A percentile compares a stretch with the other conserved stretches of the same genome.
Evolutionary conservation across 2,329 filamentous ascomycete species (phyloP).

Genomic region (Ophiostoma triangulosporum): DNA sequence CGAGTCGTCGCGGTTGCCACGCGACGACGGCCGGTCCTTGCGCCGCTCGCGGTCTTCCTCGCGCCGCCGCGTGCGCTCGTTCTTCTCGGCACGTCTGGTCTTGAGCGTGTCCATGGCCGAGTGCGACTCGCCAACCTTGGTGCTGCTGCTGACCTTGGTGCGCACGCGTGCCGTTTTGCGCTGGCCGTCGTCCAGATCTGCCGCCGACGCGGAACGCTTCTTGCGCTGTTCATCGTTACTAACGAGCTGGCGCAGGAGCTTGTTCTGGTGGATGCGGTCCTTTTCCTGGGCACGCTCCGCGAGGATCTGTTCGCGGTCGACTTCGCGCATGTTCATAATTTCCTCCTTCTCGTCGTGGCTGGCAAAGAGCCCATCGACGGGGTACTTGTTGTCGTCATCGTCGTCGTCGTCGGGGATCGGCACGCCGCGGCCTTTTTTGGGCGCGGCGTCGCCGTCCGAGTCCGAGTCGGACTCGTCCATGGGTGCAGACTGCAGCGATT

Average conservation of each 20-base stretch:
- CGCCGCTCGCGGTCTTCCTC: conserved; percentile 49
- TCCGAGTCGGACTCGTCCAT: conserved; percentile 89
- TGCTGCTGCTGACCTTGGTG: conserved; percentile 49
- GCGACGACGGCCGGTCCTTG: conserved; percentile 31
- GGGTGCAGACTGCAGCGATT: conserved; percentile 66
- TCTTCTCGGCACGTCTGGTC: conserved; percentile 49
- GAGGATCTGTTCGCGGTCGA: conserved; percentile 80
- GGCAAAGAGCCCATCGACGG: conserved; percentile 75
- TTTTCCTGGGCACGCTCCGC: conserved; percentile 77
- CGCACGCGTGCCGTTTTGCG: conserved; percentile 63
- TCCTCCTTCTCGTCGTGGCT: conserved; percentile 59
- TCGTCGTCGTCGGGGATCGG: conserved; percentile 22
- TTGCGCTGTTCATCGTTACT: conserved; percentile 51
- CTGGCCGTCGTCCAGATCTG: conserved; percentile 64
- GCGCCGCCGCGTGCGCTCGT: conserved; percentile 48
- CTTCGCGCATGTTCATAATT: conserved; percentile 77
- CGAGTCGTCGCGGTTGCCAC: conserved; percentile 14
- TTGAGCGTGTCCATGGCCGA: conserved; percentile 60
- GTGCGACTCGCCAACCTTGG: conserved; percentile 54
- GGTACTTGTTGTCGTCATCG: conserved; percentile 56
- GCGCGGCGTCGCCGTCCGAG: conserved; percentile 40
- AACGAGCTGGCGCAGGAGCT: conserved; percentile 66
- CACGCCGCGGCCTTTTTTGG: conserved; percentile 11
- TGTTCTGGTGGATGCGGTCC: conserved; percentile 69
- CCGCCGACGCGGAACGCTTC: conserved; percentile 66